Percentiles rank a stretch among this genome's conserved stretches.
Evolutionary conservation across 1,284 basidiomycete species (phyloP).

Genomic region (Sphaerobolus stellatus): DNA sequence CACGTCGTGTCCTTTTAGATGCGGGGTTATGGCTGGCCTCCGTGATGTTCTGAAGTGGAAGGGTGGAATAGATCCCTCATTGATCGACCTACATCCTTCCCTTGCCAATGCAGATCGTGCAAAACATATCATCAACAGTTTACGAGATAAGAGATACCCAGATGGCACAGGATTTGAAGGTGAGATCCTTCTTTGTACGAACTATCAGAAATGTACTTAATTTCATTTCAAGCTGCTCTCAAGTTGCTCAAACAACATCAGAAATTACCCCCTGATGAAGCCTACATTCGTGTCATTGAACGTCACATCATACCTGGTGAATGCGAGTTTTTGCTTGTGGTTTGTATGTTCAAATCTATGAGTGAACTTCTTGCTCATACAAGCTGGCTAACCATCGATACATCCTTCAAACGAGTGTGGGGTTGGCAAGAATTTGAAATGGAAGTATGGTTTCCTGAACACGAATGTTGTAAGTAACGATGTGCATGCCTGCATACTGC

Average conservation of each 20-base stretch:
- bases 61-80: not conserved
- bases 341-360: slow-evolving; percentile 25
- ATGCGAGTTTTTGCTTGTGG: slow-evolving; percentile 15
- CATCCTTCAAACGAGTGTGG: slow-evolving; percentile 25
- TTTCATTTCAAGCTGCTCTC: not conserved
- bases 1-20: slow-evolving; percentile 22
- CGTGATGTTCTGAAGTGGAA: slow-evolving; percentile 19
- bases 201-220: not conserved
- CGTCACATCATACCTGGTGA: not conserved
- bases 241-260: not conserved
- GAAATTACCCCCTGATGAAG: not conserved
- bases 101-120: slow-evolving; percentile 27
- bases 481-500: not conserved
- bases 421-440: slow-evolving; percentile 29
- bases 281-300: slow-evolving; percentile 18
- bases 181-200: not conserved
- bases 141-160: slow-evolving; percentile 20
- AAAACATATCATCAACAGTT: slow-evolving; percentile 17
- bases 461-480: slow-evolving; percentile 20
- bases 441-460: slow-evolving; percentile 23
- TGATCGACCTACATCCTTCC: slow-evolving; percentile 28
- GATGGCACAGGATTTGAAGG: slow-evolving; percentile 26
- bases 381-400: slow-evolving; percentile 23
- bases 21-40: slow-evolving; percentile 22
- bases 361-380: slow-evolving; percentile 18